Percentiles rank a stretch among this genome's conserved stretches.
Conservation (phyloP, 176 grass and related monocot genomes). For the Thalia dealbata region DNA sequence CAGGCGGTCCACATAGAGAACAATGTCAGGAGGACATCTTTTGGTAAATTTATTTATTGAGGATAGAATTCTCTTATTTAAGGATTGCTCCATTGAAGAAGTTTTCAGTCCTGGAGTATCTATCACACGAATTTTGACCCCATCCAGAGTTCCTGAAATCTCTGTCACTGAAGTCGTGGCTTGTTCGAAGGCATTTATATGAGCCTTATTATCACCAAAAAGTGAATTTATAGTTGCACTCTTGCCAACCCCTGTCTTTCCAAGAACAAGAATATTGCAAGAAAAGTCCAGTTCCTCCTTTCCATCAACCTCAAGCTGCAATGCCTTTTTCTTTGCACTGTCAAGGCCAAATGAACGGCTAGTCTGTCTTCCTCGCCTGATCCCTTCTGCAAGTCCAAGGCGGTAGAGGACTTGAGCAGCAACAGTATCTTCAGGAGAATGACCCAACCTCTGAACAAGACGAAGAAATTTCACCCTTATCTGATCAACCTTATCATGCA, state of each 20-base stretch:
- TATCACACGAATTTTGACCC: conserved; percentile 59
- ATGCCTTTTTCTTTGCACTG: conserved; percentile 60
- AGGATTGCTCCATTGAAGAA: conserved; percentile 43
- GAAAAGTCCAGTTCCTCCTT: conserved; percentile 57
- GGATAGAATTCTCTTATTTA: conserved; percentile 58
- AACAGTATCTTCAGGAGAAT: conserved; percentile 46
- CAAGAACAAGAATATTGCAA: conserved; percentile 79
- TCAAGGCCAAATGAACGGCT: conserved; percentile 43
- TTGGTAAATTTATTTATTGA: conserved; percentile 71
- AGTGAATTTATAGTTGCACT: conserved; percentile 92
- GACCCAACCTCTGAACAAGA: conserved; percentile 51
- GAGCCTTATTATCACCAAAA: conserved; percentile 58
- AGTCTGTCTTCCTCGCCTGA: conserved; percentile 38
- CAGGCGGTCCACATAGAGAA: conserved; percentile 84
- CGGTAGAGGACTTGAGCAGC: conserved; percentile 56
- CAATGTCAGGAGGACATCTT: conserved; percentile 59
- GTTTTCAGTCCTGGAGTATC: conserved; percentile 82
- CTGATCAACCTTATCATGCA: conserved; percentile 55
- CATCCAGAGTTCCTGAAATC: conserved; percentile 53
- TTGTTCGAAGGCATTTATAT: conserved; percentile 52
- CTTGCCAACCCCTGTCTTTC: conserved; percentile 85
- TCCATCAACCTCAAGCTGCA: conserved; percentile 50
- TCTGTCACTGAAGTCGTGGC: conserved; percentile 48
- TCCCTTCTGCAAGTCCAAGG: conserved; percentile 54
- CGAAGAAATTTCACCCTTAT: conserved; percentile 57